Evolutionary conservation across 78 protist genomes (phyloP).

Genomic region (Creolimax fragrantissima): DNA sequence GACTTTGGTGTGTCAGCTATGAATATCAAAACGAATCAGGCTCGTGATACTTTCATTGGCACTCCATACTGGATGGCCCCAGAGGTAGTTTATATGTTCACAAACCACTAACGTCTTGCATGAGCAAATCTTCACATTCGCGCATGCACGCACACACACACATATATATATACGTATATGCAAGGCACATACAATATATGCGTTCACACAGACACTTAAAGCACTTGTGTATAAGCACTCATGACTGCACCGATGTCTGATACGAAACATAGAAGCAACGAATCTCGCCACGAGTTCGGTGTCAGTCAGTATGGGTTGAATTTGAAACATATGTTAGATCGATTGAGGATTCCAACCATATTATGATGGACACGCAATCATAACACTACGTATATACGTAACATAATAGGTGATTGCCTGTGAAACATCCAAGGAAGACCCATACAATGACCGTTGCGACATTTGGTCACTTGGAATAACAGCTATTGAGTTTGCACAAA

Average conservation of each 20-base stretch:
- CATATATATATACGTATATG: not conserved
- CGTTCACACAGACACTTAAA: too few species aligned
- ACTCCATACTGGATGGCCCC: slow-evolving; percentile 95
- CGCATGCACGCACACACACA: slow-evolving; percentile 12
- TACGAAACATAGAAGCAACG: too few species aligned
- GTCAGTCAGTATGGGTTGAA: too few species aligned
- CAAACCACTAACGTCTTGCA: not conserved
- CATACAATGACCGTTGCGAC: slow-evolving; percentile 36
- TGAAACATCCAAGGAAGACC: not conserved
- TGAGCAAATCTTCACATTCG: not conserved
- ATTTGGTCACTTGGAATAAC: slow-evolving; percentile 72
- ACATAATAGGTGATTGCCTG: slow-evolving; percentile 25
- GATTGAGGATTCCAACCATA: too few species aligned
- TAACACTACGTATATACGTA: too few species aligned
- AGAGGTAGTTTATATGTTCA: slow-evolving; percentile 44
- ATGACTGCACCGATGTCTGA: too few species aligned
- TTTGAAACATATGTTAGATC: too few species aligned
- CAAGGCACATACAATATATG: not conserved
- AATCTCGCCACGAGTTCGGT: too few species aligned
- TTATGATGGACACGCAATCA: too few species aligned
- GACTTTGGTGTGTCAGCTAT: slow-evolving; percentile 83
- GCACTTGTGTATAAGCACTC: too few species aligned
- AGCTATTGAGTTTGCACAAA: slow-evolving; percentile 49
- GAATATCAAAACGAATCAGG: not conserved
- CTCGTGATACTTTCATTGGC: slow-evolving; percentile 61